These are phyloP conservation scores for Diatrype stigma DNA, from an alignment of 2,329 filamentous ascomycete genomes.

Conservation along the genomic window DNA sequence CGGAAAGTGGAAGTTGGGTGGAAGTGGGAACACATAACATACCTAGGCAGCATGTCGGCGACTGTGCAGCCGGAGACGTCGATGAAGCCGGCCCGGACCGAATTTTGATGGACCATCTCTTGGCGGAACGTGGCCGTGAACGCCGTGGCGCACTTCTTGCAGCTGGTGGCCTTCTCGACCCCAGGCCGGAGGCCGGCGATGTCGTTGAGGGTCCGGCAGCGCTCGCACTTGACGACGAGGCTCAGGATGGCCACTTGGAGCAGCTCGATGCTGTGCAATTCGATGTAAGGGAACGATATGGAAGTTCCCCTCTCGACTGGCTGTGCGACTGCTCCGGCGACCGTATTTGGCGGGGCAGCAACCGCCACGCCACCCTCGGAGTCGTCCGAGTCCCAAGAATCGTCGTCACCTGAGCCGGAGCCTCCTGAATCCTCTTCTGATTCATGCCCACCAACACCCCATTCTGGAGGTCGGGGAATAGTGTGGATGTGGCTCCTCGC, in stretches of 20 bases:
- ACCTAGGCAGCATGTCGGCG: slow-evolving; percentile 71
- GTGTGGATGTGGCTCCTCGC: slow-evolving; percentile 64
- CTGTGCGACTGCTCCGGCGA: slow-evolving; percentile 29
- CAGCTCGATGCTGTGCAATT: slow-evolving; percentile 73
- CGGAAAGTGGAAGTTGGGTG: too few species aligned
- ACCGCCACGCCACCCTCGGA: slow-evolving; percentile 40
- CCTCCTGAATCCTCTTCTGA: slow-evolving; percentile 36
- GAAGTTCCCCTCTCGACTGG: slow-evolving; percentile 65
- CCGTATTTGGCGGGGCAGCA: slow-evolving; percentile 14
- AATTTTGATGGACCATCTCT: slow-evolving; percentile 69
- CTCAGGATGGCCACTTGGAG: slow-evolving; percentile 64
- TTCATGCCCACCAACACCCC: slow-evolving; percentile 51
- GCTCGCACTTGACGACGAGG: slow-evolving; percentile 70
- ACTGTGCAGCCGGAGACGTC: slow-evolving; percentile 72
- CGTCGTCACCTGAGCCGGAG: slow-evolving; percentile 13
- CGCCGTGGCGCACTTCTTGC: slow-evolving; percentile 54
- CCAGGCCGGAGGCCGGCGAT: slow-evolving; percentile 61
- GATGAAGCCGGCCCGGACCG: slow-evolving; percentile 72
- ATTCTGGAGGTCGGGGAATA: slow-evolving; percentile 75
- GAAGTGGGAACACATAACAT: too few species aligned
- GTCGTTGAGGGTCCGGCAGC: slow-evolving; percentile 72
- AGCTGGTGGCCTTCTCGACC: slow-evolving; percentile 46
- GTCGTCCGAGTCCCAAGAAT: slow-evolving; percentile 45
- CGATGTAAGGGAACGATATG: slow-evolving; percentile 72
- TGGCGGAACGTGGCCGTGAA: slow-evolving; percentile 56